Percentiles rank a stretch among this genome's conserved stretches.
phyloP scores from a whole-genome alignment of 345 rosid species.

The Cochlearia excelsa region DNA sequence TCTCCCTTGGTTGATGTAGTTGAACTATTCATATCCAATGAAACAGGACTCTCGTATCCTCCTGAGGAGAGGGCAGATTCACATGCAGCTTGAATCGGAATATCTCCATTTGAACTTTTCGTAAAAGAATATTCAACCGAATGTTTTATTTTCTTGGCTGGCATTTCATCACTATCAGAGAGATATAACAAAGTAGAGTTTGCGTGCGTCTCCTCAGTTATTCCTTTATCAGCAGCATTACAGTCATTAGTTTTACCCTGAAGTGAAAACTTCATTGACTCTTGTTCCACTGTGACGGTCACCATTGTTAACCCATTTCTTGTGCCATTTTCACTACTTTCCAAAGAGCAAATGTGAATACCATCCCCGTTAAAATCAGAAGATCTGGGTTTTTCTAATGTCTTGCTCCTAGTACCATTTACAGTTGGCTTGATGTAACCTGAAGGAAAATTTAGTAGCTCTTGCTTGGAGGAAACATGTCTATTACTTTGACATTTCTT shows the following conservation, averaged over 20 bases:
- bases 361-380: constrained; percentile 11
- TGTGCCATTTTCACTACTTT: constrained; percentile 27
- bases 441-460: constrained; percentile 3
- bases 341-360: constrained; percentile 14
- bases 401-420: constrained; percentile 16
- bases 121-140: constrained; percentile 27
- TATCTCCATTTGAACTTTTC: constrained; percentile 31
- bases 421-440: constrained; percentile 17
- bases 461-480: constrained; percentile 18
- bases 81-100: constrained; percentile 24
- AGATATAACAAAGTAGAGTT: constrained; percentile 21
- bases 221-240: constrained; percentile 14
- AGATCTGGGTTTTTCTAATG: constrained; percentile 15
- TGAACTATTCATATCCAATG: constrained; percentile 17
- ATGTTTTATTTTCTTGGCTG: constrained; percentile 38
- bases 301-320: constrained; percentile 16
- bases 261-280: constrained; percentile 6
- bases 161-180: constrained; percentile 32
- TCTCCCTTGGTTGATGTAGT: constrained; percentile 30
- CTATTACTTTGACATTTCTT: constrained; percentile 23
- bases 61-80: constrained; percentile 18
- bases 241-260: constrained; percentile 11
- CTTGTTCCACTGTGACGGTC: constrained; percentile 18
- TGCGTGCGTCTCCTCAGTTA: constrained; percentile 23
- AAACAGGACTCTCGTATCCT: constrained; percentile 15